phyloP scores from a whole-genome alignment of 768 basidiomycete species.

The Agaricus sinodeliciosus region DNA sequence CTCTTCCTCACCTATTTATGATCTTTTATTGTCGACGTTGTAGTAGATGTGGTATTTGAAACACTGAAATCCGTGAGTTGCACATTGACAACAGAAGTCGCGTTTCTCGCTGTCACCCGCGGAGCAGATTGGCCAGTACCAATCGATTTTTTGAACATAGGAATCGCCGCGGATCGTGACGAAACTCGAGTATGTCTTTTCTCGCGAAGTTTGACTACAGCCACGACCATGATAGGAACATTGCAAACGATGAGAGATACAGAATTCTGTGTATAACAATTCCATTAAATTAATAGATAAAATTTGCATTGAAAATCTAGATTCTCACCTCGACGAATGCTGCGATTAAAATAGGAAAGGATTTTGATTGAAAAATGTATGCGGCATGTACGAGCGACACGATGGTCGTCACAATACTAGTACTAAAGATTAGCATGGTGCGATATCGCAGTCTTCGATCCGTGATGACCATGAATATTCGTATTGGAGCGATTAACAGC shows the following conservation, averaged over 20 bases:
- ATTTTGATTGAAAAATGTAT: conserved; percentile 29
- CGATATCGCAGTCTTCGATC: conserved; percentile 31
- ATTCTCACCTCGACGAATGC: conserved; percentile 37
- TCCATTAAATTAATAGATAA: no score
- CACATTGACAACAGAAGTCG: no score
- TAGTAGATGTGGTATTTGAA: no score
- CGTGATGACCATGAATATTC: conserved; percentile 35
- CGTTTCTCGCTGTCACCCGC: no score
- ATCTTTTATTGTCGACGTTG: no score
- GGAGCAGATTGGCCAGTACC: no score
- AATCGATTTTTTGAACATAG: no score
- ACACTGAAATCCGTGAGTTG: no score
- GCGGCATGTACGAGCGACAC: conserved; percentile 39
- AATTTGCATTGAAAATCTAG: background rate
- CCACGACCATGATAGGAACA: background rate
- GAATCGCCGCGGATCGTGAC: no score
- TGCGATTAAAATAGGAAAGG: conserved; percentile 25
- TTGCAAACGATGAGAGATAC: background rate
- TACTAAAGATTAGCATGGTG: conserved; percentile 46
- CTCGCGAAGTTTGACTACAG: background rate
- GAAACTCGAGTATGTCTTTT: no score
- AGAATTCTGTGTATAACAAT: background rate
- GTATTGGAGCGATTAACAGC: conserved; percentile 38
- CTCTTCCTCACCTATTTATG: conserved; percentile 2
- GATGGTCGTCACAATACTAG: conserved; percentile 42